Conservation (phyloP, 1,139 yeast genomes). For the Debaryomyces sp. region DNA sequence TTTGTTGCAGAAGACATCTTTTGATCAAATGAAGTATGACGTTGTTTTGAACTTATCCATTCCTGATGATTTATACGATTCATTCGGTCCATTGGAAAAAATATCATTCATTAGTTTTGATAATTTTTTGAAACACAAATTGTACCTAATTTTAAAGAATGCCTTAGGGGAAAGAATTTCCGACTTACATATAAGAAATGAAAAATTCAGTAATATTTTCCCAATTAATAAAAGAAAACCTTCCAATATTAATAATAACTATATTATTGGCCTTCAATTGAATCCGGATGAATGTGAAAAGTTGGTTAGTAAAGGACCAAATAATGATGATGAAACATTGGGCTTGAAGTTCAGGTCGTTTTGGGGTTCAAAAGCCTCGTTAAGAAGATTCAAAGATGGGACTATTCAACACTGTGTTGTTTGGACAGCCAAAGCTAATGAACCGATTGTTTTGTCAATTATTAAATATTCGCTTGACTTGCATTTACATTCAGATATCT, state of each 20-base stretch:
- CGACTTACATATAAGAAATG: conserved; percentile 43
- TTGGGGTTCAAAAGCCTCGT: conserved; percentile 87
- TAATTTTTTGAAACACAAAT: conserved; percentile 61
- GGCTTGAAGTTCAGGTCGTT: conserved; percentile 71
- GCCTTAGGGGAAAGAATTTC: conserved; percentile 72
- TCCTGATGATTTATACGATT: conserved; percentile 40
- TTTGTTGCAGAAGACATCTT: conserved; percentile 66
- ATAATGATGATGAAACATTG: conserved; percentile 58
- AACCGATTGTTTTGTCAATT: conserved; percentile 69
- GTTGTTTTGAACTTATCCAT: conserved; percentile 53
- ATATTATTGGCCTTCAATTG: conserved; percentile 66
- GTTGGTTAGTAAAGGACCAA: conserved; percentile 85
- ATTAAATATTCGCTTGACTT: conserved; percentile 61
- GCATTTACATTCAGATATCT: conserved; percentile 57
- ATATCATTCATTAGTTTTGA: conserved; percentile 73
- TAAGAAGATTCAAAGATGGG: conserved; percentile 91
- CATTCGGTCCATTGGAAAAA: conserved; percentile 73
- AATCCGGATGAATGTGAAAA: conserved; percentile 77
- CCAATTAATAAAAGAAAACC: conserved; percentile 64
- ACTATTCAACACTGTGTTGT: conserved; percentile 86
- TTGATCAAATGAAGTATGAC: conserved; percentile 67
- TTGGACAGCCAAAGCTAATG: conserved; percentile 67
- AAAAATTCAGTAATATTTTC: conserved; percentile 32
- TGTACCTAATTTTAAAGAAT: conserved; percentile 57
- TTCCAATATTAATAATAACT: conserved; percentile 31